These are phyloP conservation scores for Fusarium austroafricanum DNA, from an alignment of 2,329 filamentous ascomycete species.

Conservation along the genomic window DNA sequence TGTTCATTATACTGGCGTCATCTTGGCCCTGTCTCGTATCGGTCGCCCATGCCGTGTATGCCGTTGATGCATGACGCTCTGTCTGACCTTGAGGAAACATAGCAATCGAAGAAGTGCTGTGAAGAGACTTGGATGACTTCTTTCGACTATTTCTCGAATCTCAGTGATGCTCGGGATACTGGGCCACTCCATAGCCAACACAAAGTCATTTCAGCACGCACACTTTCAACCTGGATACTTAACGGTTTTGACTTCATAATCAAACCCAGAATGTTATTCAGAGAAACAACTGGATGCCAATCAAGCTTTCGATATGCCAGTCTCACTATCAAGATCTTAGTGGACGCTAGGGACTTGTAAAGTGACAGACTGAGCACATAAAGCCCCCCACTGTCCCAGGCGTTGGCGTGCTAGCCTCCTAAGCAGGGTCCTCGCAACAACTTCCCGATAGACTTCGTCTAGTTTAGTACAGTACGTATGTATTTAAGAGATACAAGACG, in stretches of 20 bases:
- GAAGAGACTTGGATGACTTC: neutral
- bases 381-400: conserved; percentile 11
- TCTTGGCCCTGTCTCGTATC: conserved; percentile 1
- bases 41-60: neutral
- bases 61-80: neutral
- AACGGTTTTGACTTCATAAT: neutral
- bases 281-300: neutral
- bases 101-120: conserved; percentile 1
- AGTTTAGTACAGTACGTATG: too few relatives aligned
- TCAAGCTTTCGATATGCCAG: conserved; percentile 5
- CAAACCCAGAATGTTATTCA: neutral
- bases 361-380: neutral
- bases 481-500: conserved; percentile 5
- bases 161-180: neutral
- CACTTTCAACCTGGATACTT: neutral
- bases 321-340: conserved; percentile 12
- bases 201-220: neutral
- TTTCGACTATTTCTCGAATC: neutral
- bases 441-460: conserved; percentile 27
- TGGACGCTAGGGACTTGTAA: conserved; percentile 10
- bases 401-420: neutral
- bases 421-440: conserved; percentile 24
- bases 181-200: neutral
- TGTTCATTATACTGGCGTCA: conserved; percentile 2
- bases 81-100: neutral